phyloP scores from a whole-genome alignment of 176 grass and related monocot species.

The Musa beccarii region DNA sequence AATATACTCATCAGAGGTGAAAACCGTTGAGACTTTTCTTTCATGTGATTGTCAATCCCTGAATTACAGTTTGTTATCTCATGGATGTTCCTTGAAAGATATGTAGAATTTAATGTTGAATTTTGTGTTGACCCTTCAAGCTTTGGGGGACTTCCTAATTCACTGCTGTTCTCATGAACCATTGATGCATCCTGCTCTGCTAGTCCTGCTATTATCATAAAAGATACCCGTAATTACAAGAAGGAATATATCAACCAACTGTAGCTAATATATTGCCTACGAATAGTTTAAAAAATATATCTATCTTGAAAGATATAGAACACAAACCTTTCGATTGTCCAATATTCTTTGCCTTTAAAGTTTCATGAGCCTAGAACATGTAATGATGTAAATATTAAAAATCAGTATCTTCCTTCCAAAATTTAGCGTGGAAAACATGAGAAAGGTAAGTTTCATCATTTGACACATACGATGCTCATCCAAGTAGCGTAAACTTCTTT shows the following conservation, averaged over 20 bases:
- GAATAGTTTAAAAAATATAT: too few relatives aligned
- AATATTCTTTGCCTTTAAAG: conserved; percentile 50
- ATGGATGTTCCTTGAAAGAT: conserved; percentile 22
- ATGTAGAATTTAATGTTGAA: neutral
- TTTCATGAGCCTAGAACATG: conserved; percentile 65
- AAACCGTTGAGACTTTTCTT: conserved; percentile 29
- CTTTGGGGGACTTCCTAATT: conserved; percentile 23
- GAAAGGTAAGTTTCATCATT: neutral
- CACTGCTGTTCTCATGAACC: neutral
- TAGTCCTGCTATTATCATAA: conserved; percentile 4
- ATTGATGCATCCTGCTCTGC: neutral
- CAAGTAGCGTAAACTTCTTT: conserved; percentile 67
- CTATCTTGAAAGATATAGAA: neutral
- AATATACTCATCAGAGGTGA: conserved; percentile 26
- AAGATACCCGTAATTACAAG: neutral
- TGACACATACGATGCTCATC: conserved; percentile 59
- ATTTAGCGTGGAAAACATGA: neutral
- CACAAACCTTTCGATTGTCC: conserved; percentile 46
- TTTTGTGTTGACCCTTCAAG: conserved; percentile 34
- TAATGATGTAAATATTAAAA: neutral
- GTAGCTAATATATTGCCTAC: too few relatives aligned
- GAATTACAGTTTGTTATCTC: conserved; percentile 23
- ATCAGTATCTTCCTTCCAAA: neutral
- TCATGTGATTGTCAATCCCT: conserved; percentile 32
- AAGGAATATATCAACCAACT: too few relatives aligned